These are phyloP conservation scores for Diaporthe ilicicola DNA, from an alignment of 2,329 filamentous ascomycete genomes.

Conservation along the genomic window DNA sequence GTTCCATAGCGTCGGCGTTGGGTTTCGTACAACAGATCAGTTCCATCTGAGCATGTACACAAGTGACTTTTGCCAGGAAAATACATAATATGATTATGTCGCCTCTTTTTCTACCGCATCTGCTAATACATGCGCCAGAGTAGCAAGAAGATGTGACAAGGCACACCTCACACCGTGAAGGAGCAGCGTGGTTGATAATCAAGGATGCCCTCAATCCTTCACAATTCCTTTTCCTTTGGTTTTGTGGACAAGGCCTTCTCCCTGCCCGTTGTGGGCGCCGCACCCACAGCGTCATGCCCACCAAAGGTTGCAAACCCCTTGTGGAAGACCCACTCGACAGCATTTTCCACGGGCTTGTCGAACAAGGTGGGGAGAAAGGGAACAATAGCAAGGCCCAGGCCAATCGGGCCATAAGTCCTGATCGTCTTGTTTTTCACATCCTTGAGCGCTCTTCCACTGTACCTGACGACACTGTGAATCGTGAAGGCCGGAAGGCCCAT, in stretches of 20 bases:
- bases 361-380: slow-evolving; percentile 87
- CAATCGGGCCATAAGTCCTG: slow-evolving; percentile 90
- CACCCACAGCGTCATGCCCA: slow-evolving; percentile 64
- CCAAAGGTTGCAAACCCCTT: slow-evolving; percentile 79
- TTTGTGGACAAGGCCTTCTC: slow-evolving; percentile 54
- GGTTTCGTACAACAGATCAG: slow-evolving; percentile 7
- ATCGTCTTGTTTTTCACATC: slow-evolving; percentile 77
- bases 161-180: background rate
- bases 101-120: background rate
- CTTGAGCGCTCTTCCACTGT: slow-evolving; percentile 88
- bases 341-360: slow-evolving; percentile 91
- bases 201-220: slow-evolving; percentile 25
- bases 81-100: background rate
- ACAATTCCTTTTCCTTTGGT: slow-evolving; percentile 57
- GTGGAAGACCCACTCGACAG: slow-evolving; percentile 90
- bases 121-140: slow-evolving; percentile 3
- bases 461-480: slow-evolving; percentile 91
- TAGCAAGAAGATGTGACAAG: background rate
- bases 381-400: slow-evolving; percentile 79
- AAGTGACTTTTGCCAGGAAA: background rate
- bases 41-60: background rate
- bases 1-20: slow-evolving; percentile 24
- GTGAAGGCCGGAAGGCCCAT: slow-evolving; percentile 96
- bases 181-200: slow-evolving; percentile 8
- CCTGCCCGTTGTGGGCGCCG: slow-evolving; percentile 62